Evolutionary conservation across 75 land plant species (phyloP).

Genomic region (Cryptomeria japonica): DNA sequence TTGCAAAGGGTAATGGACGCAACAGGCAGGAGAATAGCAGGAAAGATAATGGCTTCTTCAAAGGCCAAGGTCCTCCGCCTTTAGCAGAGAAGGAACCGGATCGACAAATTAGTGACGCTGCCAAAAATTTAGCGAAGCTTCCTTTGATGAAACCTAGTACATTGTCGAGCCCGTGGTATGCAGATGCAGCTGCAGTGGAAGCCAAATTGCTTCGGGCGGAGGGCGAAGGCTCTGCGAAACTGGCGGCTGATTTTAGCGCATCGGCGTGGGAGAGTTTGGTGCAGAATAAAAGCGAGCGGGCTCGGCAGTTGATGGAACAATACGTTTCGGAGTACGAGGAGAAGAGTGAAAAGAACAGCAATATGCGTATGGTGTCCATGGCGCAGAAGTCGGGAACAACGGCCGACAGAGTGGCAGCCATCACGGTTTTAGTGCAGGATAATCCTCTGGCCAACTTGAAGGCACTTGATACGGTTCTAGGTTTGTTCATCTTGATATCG

Average conservation of each 20-base stretch:
- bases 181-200: conserved; percentile 43
- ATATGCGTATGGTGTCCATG: conserved; percentile 64
- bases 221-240: conserved; percentile 7
- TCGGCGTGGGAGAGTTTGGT: conserved; percentile 40
- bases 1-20: neutral
- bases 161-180: conserved; percentile 48
- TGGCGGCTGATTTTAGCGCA: conserved; percentile 7
- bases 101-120: neutral
- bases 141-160: conserved; percentile 39
- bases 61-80: neutral
- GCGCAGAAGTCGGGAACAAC: conserved; percentile 88
- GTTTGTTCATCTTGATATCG: conserved; percentile 30
- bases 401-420: conserved; percentile 87
- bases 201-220: conserved; percentile 24
- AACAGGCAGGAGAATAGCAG: conserved; percentile 8
- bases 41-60: too few relatives aligned
- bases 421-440: conserved; percentile 74
- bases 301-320: conserved; percentile 71
- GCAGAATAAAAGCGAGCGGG: conserved; percentile 55
- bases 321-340: conserved; percentile 64
- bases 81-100: neutral
- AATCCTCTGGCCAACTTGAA: conserved; percentile 88
- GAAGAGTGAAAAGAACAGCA: conserved; percentile 55
- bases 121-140: conserved; percentile 25
- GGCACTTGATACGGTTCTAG: conserved; percentile 78